A percentile compares a stretch with the other conserved stretches of the same genome.
Evolutionary conservation across 1,284 basidiomycete species (phyloP).

Genomic region (Rhodotorula sp.): DNA sequence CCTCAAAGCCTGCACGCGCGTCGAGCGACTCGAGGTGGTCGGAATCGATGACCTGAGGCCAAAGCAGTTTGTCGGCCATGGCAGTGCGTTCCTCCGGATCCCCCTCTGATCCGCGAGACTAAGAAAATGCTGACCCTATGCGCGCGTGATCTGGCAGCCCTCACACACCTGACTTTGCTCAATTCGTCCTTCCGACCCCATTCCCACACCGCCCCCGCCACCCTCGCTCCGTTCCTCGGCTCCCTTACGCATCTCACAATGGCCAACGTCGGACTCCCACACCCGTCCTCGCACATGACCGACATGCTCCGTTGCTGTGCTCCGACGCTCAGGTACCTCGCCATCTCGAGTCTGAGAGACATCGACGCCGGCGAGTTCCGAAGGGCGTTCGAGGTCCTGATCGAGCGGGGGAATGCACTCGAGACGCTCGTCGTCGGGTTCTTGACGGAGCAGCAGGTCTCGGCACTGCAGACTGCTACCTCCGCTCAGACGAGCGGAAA

Average conservation of each 20-base stretch:
- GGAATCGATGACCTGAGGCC: slow-evolving; percentile 30
- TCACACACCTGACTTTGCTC: slow-evolving; percentile 16
- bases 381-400: not conserved
- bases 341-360: slow-evolving; percentile 28
- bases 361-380: slow-evolving; percentile 17
- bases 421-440: slow-evolving; percentile 22
- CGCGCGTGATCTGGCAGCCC: not conserved
- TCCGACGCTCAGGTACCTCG: slow-evolving; percentile 17
- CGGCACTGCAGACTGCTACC: not conserved
- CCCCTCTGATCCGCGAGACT: too few relatives aligned
- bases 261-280: slow-evolving; percentile 35
- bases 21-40: slow-evolving; percentile 17
- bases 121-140: too few relatives aligned
- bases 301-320: slow-evolving; percentile 8
- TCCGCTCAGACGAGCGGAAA: too few relatives aligned
- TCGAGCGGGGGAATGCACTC: not conserved
- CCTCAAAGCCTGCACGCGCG: not conserved
- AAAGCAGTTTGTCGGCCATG: slow-evolving; percentile 21
- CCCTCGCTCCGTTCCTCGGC: slow-evolving; percentile 11
- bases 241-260: slow-evolving; percentile 21
- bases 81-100: not conserved
- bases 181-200: slow-evolving; percentile 31
- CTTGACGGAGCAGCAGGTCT: slow-evolving; percentile 23
- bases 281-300: slow-evolving; percentile 30
- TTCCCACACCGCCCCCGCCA: slow-evolving; percentile 15